Conservation (phyloP, 2,329 filamentous ascomycete species). For the Monilinia fructigena region DNA sequence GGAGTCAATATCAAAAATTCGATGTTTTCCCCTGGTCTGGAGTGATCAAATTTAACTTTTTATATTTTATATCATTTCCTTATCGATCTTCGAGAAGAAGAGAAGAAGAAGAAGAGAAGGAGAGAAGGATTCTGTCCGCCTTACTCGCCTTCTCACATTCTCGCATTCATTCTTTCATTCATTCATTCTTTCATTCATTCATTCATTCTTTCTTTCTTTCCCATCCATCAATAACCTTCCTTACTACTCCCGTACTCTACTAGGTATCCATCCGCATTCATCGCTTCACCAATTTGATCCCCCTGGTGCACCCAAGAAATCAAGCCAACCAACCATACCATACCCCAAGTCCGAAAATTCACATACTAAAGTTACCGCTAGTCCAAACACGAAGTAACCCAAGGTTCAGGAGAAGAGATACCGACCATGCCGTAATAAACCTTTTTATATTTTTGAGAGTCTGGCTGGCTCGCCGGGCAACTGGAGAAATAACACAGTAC, state of each 20-base stretch:
- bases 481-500: background rate
- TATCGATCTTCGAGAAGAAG: no score
- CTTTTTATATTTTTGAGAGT: background rate
- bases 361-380: background rate
- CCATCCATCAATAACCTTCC: no score
- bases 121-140: no score
- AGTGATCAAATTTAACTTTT: background rate
- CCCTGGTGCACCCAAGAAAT: background rate
- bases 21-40: background rate
- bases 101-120: no score
- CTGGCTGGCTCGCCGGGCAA: constrained; percentile 2
- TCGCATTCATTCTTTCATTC: no score
- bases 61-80: background rate
- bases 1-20: background rate
- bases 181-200: no score
- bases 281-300: no score
- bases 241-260: no score
- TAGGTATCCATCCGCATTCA: no score
- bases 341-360: background rate
- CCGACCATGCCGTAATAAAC: background rate
- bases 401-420: constrained; percentile 11
- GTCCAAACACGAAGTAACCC: constrained; percentile 10
- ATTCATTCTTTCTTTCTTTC: no score
- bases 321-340: constrained; percentile 5
- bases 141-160: no score